Evolutionary conservation across 148 eudicot genomes (phyloP), one percentile per base, ranked within the genome.

Genomic region (Nepenthes gracilis): DNA sequence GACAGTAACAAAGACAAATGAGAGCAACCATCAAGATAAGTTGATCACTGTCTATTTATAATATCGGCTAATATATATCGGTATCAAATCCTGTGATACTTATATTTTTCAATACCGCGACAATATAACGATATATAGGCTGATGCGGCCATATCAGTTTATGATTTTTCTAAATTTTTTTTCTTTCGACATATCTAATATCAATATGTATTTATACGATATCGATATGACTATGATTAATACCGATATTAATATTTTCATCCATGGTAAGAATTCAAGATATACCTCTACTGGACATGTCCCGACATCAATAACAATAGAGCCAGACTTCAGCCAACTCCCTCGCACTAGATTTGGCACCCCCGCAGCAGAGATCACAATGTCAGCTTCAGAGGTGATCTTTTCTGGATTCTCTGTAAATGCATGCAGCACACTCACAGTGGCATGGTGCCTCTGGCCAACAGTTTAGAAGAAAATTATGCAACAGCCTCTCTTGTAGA

Each of bases 301-400:
- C 49, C 81, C 83, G 54, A 75, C 76, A 71, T 82, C 86, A 55
- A 82, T 74, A n/a, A 82, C 79, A 48, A 76, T 63, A 1, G 75
- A 78, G 43, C 83, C 86, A 51, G 74, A 72, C 60, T 74, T 82
- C 37, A 79, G 67, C 86, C 86, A 82, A 67, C 69, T 63, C 40
- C 83, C 86, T 63, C 81, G 78, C 37, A 82, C 74, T 65, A 79
- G 23, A 62, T 82, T 79, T 5, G 86, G 83, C 51, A 74, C 62
- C 6, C 86, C 81, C 0, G 67, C 83, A 76, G 79, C 86, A 38
- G 81, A 36, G 37, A 82, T 65, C 54, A 82, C 61, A 49, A 82
- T 82, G 65, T 82, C 83, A 56, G 83, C 83, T 59, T 66, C 73
- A 47, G 73, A 57, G 14, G 83, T 79, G 50, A 78, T 15, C 15